Conservation (phyloP, 225 moss, liverwort and hornwort species). For the Sphagnum tenellum region DNA sequence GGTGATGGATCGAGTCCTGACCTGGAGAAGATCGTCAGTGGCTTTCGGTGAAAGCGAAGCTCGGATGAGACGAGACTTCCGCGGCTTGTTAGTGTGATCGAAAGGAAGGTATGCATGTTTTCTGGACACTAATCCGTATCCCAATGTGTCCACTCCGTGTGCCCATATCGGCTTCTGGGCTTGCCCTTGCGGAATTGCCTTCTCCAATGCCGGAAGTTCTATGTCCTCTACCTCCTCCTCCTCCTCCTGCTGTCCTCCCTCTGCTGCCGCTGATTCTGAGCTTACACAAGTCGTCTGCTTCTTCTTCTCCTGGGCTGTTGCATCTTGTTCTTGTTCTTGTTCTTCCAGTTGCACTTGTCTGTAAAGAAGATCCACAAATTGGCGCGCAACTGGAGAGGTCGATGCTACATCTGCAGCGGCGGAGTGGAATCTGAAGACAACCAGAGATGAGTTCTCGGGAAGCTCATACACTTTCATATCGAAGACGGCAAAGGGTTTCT, state of each 20-base stretch:
- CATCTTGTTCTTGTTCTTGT: background rate
- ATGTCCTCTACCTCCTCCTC: background rate
- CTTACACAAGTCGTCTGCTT: too few species aligned
- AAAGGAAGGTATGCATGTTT: slow-evolving; percentile 63
- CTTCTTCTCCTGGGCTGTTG: background rate
- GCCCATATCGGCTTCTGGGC: slow-evolving; percentile 84
- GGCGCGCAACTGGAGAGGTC: background rate
- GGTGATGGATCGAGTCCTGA: too few species aligned
- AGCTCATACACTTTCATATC: background rate
- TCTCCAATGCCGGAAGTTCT: slow-evolving; percentile 48
- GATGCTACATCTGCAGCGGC: background rate
- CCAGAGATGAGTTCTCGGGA: background rate
- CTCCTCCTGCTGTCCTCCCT: too few species aligned
- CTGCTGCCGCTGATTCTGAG: too few species aligned
- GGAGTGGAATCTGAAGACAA: background rate
- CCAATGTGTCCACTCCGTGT: slow-evolving; percentile 55
- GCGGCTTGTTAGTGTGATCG: slow-evolving; percentile 17
- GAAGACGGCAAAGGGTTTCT: background rate
- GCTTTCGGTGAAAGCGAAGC: slow-evolving; percentile 35
- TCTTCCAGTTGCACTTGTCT: background rate
- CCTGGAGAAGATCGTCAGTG: slow-evolving; percentile 46
- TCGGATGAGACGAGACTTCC: slow-evolving; percentile 52
- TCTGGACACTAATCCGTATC: slow-evolving; percentile 59
- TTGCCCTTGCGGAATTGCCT: slow-evolving; percentile 54
- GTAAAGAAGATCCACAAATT: background rate